These are phyloP conservation scores for Zalaria sp. DNA, from an alignment of 2,329 filamentous ascomycete genomes.

Conservation along the genomic window DNA sequence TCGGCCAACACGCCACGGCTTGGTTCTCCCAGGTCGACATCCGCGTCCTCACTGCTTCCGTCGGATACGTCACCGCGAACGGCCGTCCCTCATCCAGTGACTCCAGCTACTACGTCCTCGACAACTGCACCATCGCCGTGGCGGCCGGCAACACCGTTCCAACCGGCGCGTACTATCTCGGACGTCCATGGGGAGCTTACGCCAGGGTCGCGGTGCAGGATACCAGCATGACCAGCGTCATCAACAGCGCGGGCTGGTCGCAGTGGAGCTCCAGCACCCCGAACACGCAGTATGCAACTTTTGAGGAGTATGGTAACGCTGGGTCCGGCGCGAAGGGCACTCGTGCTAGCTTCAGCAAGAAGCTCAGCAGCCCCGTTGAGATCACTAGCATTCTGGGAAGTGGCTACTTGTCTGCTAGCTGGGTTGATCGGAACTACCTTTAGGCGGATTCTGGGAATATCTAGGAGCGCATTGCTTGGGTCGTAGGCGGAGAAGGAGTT, in stretches of 20 bases:
- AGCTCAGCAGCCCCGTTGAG: conserved; percentile 23
- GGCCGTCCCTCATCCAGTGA: conserved; percentile 27
- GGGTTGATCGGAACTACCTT: conserved; percentile 29
- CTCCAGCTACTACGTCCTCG: conserved; percentile 40
- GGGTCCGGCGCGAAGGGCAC: conserved; percentile 41
- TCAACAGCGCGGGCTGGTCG: conserved; percentile 46
- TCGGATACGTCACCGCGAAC: conserved; percentile 31
- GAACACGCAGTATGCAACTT: conserved; percentile 39
- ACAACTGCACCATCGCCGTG: conserved; percentile 35
- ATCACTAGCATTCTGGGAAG: conserved; percentile 33
- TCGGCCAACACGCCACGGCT: conserved; percentile 36
- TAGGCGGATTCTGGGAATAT: not conserved
- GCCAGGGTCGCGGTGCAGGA: conserved; percentile 39
- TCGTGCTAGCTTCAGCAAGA: conserved; percentile 35
- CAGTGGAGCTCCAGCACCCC: conserved; percentile 37
- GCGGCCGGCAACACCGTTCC: conserved; percentile 23
- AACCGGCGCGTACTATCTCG: conserved; percentile 32
- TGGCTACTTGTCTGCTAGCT: conserved; percentile 20
- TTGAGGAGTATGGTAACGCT: conserved; percentile 45
- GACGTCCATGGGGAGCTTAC: conserved; percentile 38
- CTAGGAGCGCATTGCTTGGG: too few relatives aligned
- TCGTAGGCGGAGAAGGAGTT: too few relatives aligned
- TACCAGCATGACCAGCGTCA: conserved; percentile 37
- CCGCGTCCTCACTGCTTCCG: conserved; percentile 24
- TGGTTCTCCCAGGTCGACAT: conserved; percentile 41